Conservation (phyloP, 2,329 filamentous ascomycete species). For the Colletotrichum truncatum region DNA sequence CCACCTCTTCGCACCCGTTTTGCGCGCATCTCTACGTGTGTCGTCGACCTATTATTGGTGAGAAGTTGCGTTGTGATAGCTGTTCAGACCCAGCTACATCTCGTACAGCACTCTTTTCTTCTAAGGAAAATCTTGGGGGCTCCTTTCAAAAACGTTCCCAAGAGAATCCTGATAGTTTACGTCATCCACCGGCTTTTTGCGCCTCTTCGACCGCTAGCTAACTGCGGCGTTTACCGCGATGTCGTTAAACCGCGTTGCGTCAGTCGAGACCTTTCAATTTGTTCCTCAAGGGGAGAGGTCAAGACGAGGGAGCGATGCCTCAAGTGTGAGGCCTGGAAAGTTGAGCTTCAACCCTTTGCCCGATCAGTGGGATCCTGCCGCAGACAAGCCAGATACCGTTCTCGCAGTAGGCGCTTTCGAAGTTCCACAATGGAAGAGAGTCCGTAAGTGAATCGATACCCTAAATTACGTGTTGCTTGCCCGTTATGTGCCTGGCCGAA, state of each 20-base stretch:
- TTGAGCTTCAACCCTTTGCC: constrained; percentile 65
- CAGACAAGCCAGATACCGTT: constrained; percentile 49
- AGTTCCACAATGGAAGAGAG: constrained; percentile 62
- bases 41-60: too few relatives aligned
- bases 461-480: not conserved
- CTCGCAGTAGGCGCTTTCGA: constrained; percentile 62
- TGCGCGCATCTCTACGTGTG: too few relatives aligned
- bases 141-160: too few relatives aligned
- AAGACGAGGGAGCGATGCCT: constrained; percentile 55
- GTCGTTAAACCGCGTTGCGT: constrained; percentile 62
- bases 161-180: not conserved
- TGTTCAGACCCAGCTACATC: not conserved
- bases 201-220: not conserved
- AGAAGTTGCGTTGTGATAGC: too few relatives aligned
- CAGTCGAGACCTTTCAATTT: constrained; percentile 61
- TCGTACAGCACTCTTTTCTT: not conserved
- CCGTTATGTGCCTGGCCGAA: not conserved
- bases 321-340: constrained; percentile 54
- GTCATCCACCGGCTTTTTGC: not conserved
- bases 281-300: constrained; percentile 47
- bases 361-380: constrained; percentile 58
- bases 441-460: too few relatives aligned
- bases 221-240: constrained; percentile 44
- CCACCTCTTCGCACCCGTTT: not conserved
- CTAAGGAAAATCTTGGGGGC: too few relatives aligned